Conservation (phyloP, 768 basidiomycete genomes). For the Omphalotus guepiniiformis region DNA sequence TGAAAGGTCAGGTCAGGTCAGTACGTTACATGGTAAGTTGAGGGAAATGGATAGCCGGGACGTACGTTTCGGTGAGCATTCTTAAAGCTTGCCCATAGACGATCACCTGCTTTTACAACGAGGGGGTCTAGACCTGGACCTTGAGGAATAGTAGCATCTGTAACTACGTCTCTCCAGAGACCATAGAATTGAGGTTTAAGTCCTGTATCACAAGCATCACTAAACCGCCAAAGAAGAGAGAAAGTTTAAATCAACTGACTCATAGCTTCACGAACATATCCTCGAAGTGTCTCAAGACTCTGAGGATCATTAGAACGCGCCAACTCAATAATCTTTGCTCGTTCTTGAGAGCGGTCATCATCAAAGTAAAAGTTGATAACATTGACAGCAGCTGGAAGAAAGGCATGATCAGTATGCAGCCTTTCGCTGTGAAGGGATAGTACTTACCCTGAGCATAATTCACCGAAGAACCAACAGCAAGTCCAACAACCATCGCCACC, state of each 20-base stretch:
- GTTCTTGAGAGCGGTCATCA: slow-evolving; percentile 33
- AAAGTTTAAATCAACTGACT: slow-evolving; percentile 26
- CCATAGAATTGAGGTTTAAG: slow-evolving; percentile 38
- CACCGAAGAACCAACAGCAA: slow-evolving; percentile 44
- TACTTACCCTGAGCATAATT: slow-evolving; percentile 40
- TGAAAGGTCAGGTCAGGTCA: not conserved
- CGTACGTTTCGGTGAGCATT: slow-evolving; percentile 41
- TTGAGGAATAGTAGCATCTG: slow-evolving; percentile 30
- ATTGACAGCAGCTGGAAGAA: slow-evolving; percentile 33
- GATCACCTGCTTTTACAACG: slow-evolving; percentile 36
- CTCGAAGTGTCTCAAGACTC: slow-evolving; percentile 33
- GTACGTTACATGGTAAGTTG: not conserved
- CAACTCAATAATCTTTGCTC: slow-evolving; percentile 33
- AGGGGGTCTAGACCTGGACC: slow-evolving; percentile 30
- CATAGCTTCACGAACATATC: slow-evolving; percentile 51
- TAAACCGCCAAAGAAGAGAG: not conserved
- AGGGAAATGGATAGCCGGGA: not conserved
- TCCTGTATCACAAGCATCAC: slow-evolving; percentile 17
- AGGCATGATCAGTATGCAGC: not conserved
- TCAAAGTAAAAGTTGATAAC: slow-evolving; percentile 53
- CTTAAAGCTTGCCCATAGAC: slow-evolving; percentile 35
- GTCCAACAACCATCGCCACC: slow-evolving; percentile 39
- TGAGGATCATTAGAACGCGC: slow-evolving; percentile 26
- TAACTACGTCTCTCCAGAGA: slow-evolving; percentile 33
- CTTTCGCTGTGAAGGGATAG: not conserved